Conservation (phyloP, 129 eudicot genomes). For the Centaurea solstitialis region DNA sequence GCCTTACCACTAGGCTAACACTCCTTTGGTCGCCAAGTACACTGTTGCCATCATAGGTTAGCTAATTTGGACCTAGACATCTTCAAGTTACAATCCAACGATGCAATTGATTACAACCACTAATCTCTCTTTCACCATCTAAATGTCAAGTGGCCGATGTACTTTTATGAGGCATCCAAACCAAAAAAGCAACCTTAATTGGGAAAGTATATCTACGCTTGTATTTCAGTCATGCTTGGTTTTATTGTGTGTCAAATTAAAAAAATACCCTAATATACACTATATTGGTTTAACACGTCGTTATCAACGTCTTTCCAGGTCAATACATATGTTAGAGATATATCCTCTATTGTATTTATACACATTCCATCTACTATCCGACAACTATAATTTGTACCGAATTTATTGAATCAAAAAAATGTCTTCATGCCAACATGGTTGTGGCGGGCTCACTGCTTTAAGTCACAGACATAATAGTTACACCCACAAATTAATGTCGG, state of each 20-base stretch:
- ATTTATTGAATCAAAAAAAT: not conserved
- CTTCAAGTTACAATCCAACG: not conserved
- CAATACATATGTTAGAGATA: not conserved
- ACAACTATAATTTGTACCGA: not conserved
- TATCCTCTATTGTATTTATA: not conserved
- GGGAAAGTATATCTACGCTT: not conserved
- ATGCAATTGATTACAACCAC: not conserved
- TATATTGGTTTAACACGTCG: not conserved
- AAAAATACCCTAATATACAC: not conserved
- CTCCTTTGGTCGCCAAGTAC: not conserved
- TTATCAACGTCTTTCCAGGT: not conserved
- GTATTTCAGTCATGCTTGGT: not conserved
- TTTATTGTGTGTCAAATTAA: not conserved
- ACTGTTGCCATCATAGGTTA: not conserved
- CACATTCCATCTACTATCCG: not conserved
- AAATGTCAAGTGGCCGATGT: not conserved
- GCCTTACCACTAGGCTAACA: no score
- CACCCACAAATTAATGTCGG: not conserved
- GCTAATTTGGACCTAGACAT: not conserved
- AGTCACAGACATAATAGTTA: not conserved
- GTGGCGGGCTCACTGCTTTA: not conserved
- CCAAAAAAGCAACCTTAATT: not conserved
- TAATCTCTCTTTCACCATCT: not conserved
- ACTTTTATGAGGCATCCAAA: not conserved
- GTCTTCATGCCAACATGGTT: constrained; percentile 1